Evolutionary conservation across 2,329 filamentous ascomycete genomes (phyloP), one percentile per base, ranked within the genome.

Genomic region (Sclerotiophoma versabilis): DNA sequence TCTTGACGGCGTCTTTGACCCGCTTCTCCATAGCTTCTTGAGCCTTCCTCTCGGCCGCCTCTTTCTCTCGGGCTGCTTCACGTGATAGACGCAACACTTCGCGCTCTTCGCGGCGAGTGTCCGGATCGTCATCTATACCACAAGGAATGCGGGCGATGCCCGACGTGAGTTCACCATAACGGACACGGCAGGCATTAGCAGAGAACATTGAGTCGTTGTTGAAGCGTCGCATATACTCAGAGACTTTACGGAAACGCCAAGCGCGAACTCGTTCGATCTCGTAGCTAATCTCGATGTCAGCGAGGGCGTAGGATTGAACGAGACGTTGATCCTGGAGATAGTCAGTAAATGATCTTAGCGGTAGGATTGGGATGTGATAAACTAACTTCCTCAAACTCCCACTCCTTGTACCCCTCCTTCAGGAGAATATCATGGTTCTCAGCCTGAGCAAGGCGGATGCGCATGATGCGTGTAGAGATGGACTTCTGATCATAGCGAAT

Each of bases 351-450:
- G 6, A 23, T 42, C 7, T 12, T 17, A 12, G n/a, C n/a, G 6
- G 3, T 15, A 5, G 10, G 25, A 27, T 6, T 4, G 10, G 11
- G 14, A n/a, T 22, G 42, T 8, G 11, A 12, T 10, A 17, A 34
- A 64, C 73, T 61, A 67, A 81, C 80, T 65, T 84, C 81, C 15
- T 75, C 76, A 11, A 75, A 69, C 44, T 79, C 74, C 81, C 81
- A 84, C 60, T 80, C 79, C 43, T 74, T 79, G 55, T 79, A 66
- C 32, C 80, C 76, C 43, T 79, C 76, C 38, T 79, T 73, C 0
- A 84, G 70, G 20, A 76, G 68, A 37, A 76, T 73, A 52, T 83
- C 79, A n/a, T 79, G 71, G 19, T 73, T 71, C 30, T 74, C 67
- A 27, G 76, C 74, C 37, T 80, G 69, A 1, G 73, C 75, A 30